Base-by-base conservation (phyloP, 2,329 filamentous ascomycete genomes). In the Claviceps africana region DNA sequence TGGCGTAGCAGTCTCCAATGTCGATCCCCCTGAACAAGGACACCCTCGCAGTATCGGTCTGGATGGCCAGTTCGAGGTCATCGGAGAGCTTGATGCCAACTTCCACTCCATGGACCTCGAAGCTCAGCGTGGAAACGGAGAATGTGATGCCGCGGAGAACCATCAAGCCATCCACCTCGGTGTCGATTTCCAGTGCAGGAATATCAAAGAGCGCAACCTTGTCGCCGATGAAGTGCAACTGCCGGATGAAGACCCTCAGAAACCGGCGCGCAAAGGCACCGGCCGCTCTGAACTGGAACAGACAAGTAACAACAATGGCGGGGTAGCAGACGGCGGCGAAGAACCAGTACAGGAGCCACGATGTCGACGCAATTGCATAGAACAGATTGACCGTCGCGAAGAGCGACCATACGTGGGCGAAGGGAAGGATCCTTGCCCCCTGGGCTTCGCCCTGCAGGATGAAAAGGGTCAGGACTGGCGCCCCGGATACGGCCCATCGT, bases 181-280 rank as follows among this genome's bases (percentile, higher is more conserved):
- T 51, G 21, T 51, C 48, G 17, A 53, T 51, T 25, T 53, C 48
- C 4, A 53, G 37, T 5, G 52, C 52, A 2, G 52, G 52, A 21
- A 53, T 53, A 17, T 53, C 33, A 17, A 53, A 53, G 4, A 53
- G n/a, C 28, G 40, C 48, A 8, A 53, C 46, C 37, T 53, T 53
- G 52, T 53, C 52, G 37, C 49, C 52, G 15, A 53, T 51, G 37
- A 53, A 53, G n/a, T 53, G 48, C 37, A 53, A n/a, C 22, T 53
- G 42, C 8, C 33, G 25, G 48, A 51, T 46, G 6, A 53, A 45
- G 28, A 37, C 15, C 44, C 52, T 47, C 31, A 53, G 45, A 22
- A 51, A 39, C 13, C 9, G 43, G 35, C 52, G 47, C 25, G 52
- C 43, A 10, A 48, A 19, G 2, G 45, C 28, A 28, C 43, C 21